phyloP scores from a whole-genome alignment of 768 basidiomycete genomes.

The Coprinopsis strossmayeri region DNA sequence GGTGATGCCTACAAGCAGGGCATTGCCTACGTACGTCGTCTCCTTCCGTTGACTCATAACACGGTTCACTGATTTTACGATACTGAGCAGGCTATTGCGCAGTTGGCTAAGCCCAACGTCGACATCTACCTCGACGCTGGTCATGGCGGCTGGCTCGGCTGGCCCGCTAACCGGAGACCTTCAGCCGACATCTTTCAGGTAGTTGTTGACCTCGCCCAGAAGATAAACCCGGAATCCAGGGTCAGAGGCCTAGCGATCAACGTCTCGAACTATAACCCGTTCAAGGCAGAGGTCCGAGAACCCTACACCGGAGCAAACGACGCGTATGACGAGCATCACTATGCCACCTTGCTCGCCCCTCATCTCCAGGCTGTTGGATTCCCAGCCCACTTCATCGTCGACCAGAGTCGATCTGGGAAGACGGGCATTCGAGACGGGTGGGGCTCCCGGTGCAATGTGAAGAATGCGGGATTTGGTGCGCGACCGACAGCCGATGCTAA shows the following conservation, averaged over 20 bases:
- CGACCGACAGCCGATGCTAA: conserved; percentile 22
- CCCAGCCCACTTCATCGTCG: conserved; percentile 30
- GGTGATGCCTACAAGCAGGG: conserved; percentile 21
- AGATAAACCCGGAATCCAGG: conserved; percentile 18
- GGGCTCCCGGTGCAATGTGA: conserved; percentile 26
- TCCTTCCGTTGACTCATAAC: background rate
- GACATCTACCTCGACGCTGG: conserved; percentile 21
- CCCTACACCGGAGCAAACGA: conserved; percentile 19
- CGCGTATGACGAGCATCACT: conserved; percentile 25
- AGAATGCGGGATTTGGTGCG: conserved; percentile 19
- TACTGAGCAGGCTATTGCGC: conserved; percentile 20
- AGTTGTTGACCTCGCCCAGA: conserved; percentile 21
- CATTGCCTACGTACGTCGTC: conserved; percentile 12
- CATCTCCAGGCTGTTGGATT: conserved; percentile 23
- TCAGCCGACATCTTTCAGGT: conserved; percentile 23
- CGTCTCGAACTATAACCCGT: conserved; percentile 30
- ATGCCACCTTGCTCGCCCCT: conserved; percentile 22
- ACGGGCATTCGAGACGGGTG: conserved; percentile 18
- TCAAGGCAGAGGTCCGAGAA: conserved; percentile 18
- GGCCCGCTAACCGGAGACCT: conserved; percentile 24
- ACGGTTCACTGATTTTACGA: background rate
- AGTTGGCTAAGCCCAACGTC: conserved; percentile 11
- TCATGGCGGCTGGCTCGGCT: conserved; percentile 29
- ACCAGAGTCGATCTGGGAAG: conserved; percentile 27
- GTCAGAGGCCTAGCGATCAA: conserved; percentile 26